Conservation (phyloP, 2,329 filamentous ascomycete species). For the Aspergillus luchuensis region DNA sequence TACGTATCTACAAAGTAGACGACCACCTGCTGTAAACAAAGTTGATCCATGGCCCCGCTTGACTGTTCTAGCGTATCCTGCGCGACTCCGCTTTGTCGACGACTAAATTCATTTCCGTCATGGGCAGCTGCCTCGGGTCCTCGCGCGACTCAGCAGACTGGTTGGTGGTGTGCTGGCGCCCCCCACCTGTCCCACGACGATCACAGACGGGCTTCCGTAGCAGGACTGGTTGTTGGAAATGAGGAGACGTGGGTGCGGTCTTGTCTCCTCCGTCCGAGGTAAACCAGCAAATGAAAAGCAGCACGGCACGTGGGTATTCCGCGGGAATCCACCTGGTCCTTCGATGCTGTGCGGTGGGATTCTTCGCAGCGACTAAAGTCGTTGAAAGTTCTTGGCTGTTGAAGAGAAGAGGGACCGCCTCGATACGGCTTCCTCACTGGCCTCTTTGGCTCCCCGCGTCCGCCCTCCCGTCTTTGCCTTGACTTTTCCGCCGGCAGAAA, state of each 20-base stretch:
- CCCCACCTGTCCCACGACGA: slow-evolving; percentile 7
- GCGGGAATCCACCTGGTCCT: background rate
- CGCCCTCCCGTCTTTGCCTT: slow-evolving; percentile 9
- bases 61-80: background rate
- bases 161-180: background rate
- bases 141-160: slow-evolving; percentile 2
- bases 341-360: slow-evolving; percentile 13
- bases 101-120: slow-evolving; percentile 1
- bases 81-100: background rate
- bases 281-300: slow-evolving; percentile 11
- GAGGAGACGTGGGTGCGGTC: background rate
- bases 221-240: background rate
- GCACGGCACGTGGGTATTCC: slow-evolving; percentile 15
- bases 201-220: background rate
- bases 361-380: slow-evolving; percentile 8
- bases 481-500: slow-evolving; percentile 31
- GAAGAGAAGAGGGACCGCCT: background rate
- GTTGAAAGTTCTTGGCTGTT: background rate
- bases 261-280: background rate
- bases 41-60: slow-evolving; percentile 6
- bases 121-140: background rate
- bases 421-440: no score
- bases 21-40: background rate
- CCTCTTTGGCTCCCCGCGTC: slow-evolving; percentile 15
- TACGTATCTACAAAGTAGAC: no score